Conservation (phyloP, 331 rosid genomes). For the Cydonia oblonga region DNA sequence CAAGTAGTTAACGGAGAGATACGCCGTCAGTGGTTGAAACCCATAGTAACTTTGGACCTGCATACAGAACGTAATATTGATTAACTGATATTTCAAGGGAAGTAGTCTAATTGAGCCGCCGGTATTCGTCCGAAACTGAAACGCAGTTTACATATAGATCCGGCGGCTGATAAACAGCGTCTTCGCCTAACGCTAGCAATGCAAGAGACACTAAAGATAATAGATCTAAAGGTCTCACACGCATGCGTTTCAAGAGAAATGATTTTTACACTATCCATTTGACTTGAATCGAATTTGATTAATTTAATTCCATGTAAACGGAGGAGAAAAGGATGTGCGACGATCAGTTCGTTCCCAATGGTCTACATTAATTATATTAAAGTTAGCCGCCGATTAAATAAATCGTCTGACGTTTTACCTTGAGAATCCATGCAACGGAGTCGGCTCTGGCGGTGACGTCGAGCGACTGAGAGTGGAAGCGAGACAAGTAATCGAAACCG, state of each 20-base stretch:
- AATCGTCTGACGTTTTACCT: conserved; percentile 36
- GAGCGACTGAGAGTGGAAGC: conserved; percentile 50
- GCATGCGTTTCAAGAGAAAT: not conserved
- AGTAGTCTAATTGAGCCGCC: not conserved
- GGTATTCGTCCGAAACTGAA: not conserved
- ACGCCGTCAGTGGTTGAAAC: conserved; percentile 88
- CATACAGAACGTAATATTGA: not conserved
- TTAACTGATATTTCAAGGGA: not conserved
- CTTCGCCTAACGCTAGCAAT: not conserved
- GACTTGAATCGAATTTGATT: not conserved
- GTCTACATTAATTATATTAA: no score
- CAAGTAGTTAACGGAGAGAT: conserved; percentile 87
- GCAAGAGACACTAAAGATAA: not conserved
- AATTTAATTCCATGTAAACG: no score
- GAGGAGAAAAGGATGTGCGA: no score
- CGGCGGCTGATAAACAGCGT: not conserved
- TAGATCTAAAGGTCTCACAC: not conserved
- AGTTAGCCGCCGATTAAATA: not conserved
- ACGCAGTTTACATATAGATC: not conserved
- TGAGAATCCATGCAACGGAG: conserved; percentile 95
- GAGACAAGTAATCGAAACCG: conserved; percentile 55
- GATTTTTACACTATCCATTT: not conserved
- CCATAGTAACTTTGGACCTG: conserved; percentile 68
- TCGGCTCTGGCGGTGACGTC: conserved; percentile 68
- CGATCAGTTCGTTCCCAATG: no score